Base-by-base conservation (phyloP, 805 yeast genomes). In the Cyberlindnera galapagoensis region DNA sequence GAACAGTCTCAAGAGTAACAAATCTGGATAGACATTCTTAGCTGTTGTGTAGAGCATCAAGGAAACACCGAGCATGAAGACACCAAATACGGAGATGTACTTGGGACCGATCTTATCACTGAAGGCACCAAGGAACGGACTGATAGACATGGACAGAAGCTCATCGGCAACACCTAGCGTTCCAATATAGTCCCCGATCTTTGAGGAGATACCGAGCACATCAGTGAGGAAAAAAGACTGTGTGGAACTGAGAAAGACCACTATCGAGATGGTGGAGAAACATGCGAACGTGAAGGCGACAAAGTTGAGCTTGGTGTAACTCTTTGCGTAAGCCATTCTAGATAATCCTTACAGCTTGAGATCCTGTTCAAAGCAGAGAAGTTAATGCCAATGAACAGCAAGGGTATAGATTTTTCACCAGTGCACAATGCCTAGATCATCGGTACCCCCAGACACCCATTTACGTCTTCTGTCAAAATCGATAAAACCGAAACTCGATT, bases 21-120 rank as follows among this genome's bases (percentile, higher is more conserved):
- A 57, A 23, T 62, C 65, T 3, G 82, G 80, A 22, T 65, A 66
- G 3, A 73, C 65, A 6, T 54, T 40, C 28, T 46, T 47, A 4
- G 63, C 69, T 8, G 67, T 44, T 2, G 78, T 76, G 44, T 71
- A 77, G 1, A 75, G 58, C 24, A 64, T 40, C 14, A 79, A 51
- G 20, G 75, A 59, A 4, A 62, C 12, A 7, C 76, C 76, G 21
- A 71, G 47, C 9, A 69, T 41, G n/a, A 62, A 24, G 26, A 76
- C 66, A 9, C 84, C 76, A 4, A 49, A 38, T 9, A 65, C 53
- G 26, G 68, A 68, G 18, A 77, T 63, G 16, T 71, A 56, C 35
- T 77, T 65, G 2, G 85, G 62, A 5, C 86, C 86, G 30, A 77
- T 54, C 42, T 69, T 67, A 47, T 80, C 88, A 42, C 74, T 66